Evolutionary conservation across 306 rosid genomes (phyloP), one percentile per base, ranked within the genome.

Genomic region (Quercus gilva): DNA sequence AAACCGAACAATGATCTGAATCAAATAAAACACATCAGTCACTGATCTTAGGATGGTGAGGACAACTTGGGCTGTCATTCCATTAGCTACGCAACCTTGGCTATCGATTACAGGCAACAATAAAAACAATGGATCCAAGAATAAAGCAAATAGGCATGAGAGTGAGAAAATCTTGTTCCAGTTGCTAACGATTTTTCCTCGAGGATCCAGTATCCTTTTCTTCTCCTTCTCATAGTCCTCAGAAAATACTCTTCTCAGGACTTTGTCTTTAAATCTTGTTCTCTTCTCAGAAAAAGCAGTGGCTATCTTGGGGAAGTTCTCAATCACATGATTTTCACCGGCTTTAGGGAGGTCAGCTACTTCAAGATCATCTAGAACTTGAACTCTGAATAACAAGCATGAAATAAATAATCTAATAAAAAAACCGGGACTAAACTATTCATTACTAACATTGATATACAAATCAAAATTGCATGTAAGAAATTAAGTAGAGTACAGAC

Each of bases 71-170:
- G 45, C 45, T 0, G 12, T 41, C 45, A 41, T 41, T 41, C 45
- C 45, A 41, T 41, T 41, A 41, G 45, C 45, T 41, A 41, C 3
- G 45, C 45, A 41, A 41, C 45, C 12, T 8, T 41, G 45, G 45
- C 71, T 68, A 79, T 52, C 58, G 64, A 80, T 89, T 3, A 67
- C 61, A 0, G 89, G 92, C 79, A 88, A 58, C 53, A 81, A 88
- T 71, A 88, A 84, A 81, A 88, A 88, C n/a, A 88, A 43, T 55
- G 92, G 92, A 73, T 88, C 92, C 77, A 86, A 80, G 78, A 84
- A 88, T 82, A 88, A 80, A 37, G 92, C 86, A 2, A 86, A 79
- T 11, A 88, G 76, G 73, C 85, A 81, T 28, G 85, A 88, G 11
- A 82, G 72, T 73, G 84, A 82, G 79, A 88, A 85, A 65, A 86